Conservation (phyloP, 2,329 filamentous ascomycete genomes). For the Sporothrix mexicana region DNA sequence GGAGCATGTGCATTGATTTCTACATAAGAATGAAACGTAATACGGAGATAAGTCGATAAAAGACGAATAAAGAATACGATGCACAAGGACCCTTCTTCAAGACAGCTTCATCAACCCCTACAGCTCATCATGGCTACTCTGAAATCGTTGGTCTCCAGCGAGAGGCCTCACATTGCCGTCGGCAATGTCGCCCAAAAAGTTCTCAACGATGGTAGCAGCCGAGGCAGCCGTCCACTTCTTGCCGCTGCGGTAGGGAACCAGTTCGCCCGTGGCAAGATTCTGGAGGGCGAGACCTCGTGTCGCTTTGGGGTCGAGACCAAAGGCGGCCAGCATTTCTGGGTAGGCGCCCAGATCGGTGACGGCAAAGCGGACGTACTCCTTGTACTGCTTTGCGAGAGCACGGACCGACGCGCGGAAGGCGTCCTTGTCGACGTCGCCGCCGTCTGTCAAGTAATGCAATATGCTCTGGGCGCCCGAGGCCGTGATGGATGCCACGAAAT, state of each 20-base stretch:
- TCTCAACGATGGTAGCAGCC: slow-evolving; percentile 46
- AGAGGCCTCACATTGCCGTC: slow-evolving; percentile 51
- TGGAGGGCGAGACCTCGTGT: slow-evolving; percentile 51
- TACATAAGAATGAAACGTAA: too few species aligned
- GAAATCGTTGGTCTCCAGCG: slow-evolving; percentile 31
- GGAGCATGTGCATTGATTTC: too few species aligned
- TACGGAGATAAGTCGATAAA: too few species aligned
- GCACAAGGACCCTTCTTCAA: too few species aligned
- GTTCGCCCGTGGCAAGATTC: slow-evolving; percentile 52
- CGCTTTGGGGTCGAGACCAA: slow-evolving; percentile 46
- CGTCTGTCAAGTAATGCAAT: slow-evolving; percentile 45
- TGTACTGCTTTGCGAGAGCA: slow-evolving; percentile 52
- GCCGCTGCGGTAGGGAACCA: slow-evolving; percentile 48
- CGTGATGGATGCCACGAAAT: slow-evolving; percentile 46
- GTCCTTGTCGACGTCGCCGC: slow-evolving; percentile 43
- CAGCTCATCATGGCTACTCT: slow-evolving; percentile 29
- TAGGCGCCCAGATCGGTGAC: slow-evolving; percentile 55
- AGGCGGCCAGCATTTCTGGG: slow-evolving; percentile 48
- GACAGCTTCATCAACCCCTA: neutral
- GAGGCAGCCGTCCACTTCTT: slow-evolving; percentile 40
- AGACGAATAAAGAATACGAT: too few species aligned
- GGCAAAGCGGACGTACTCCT: slow-evolving; percentile 55
- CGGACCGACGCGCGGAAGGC: slow-evolving; percentile 47
- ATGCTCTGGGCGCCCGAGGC: slow-evolving; percentile 41
- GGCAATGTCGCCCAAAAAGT: slow-evolving; percentile 53